Evolutionary conservation across 345 rosid genomes (phyloP).

Genomic region (Gossypium anomalum): DNA sequence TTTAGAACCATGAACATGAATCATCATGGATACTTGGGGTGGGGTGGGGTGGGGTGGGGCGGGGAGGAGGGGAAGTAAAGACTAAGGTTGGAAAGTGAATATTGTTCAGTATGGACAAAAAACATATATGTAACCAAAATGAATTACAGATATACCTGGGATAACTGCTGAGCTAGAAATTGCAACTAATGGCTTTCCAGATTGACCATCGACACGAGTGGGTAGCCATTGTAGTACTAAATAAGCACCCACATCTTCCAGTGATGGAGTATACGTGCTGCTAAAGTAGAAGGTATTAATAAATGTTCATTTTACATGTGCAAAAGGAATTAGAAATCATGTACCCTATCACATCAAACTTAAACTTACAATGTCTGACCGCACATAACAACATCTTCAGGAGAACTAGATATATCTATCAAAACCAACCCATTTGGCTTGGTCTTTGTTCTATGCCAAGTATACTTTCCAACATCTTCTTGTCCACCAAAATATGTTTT

Average conservation of each 20-base stretch:
- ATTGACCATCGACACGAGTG: constrained; percentile 75
- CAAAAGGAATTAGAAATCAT: constrained; percentile 5
- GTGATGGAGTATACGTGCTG: constrained; percentile 80
- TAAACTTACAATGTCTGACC: constrained; percentile 67
- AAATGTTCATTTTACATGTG: not conserved
- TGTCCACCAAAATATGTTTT: constrained; percentile 84
- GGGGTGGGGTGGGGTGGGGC: not conserved
- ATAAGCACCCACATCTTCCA: constrained; percentile 78
- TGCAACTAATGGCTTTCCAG: constrained; percentile 74
- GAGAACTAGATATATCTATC: constrained; percentile 44
- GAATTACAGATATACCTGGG: constrained; percentile 50
- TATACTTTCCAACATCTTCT: constrained; percentile 80
- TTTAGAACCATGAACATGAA: not conserved
- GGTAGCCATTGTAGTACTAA: constrained; percentile 84
- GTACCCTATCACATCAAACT: constrained; percentile 11
- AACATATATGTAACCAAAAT: not conserved
- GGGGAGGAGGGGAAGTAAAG: not conserved
- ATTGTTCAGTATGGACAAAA: not conserved
- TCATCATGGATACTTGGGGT: not conserved
- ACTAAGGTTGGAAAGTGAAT: not conserved
- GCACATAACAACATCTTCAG: constrained; percentile 47
- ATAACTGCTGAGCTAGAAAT: constrained; percentile 64
- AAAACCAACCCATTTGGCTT: constrained; percentile 58
- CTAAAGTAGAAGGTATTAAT: constrained; percentile 18
- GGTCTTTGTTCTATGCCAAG: constrained; percentile 71